A percentile compares a stretch with the other conserved stretches of the same genome.
Evolutionary conservation across 2,329 filamentous ascomycete species (phyloP).

Genomic region (Metarhizium album): DNA sequence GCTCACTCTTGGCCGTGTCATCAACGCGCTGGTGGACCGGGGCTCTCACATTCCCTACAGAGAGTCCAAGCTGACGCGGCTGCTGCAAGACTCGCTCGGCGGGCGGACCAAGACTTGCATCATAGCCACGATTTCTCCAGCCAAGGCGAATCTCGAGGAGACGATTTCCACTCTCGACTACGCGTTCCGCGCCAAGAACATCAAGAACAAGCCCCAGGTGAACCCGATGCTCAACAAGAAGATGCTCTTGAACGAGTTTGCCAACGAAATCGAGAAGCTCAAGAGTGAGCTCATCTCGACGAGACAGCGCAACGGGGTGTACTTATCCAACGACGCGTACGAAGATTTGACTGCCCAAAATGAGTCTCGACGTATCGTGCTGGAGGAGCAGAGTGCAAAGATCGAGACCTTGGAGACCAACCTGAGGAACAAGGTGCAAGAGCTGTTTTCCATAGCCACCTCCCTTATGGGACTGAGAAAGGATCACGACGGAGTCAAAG

Average conservation of each 20-base stretch:
- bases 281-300: conserved; percentile 91
- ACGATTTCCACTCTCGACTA: conserved; percentile 98
- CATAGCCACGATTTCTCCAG: conserved; percentile 90
- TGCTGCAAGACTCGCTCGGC: conserved; percentile 92
- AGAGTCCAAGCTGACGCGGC: conserved; percentile 89
- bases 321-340: conserved; percentile 77
- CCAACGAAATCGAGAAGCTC: conserved; percentile 83
- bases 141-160: conserved; percentile 91
- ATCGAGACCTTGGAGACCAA: conserved; percentile 88
- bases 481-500: conserved; percentile 69
- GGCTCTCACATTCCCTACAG: conserved; percentile 80
- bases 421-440: conserved; percentile 85
- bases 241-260: conserved; percentile 81
- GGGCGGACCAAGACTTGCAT: conserved; percentile 97
- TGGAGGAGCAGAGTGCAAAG: conserved; percentile 84
- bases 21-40: conserved; percentile 91
- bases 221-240: conserved; percentile 91
- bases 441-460: conserved; percentile 76
- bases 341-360: conserved; percentile 88
- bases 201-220: conserved; percentile 92
- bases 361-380: conserved; percentile 82
- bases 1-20: conserved; percentile 87
- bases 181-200: conserved; percentile 96
- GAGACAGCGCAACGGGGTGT: conserved; percentile 87
- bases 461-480: conserved; percentile 83